Percentiles rank a stretch among this genome's conserved stretches.
These are phyloP conservation scores for Aristolochia contorta DNA, from an alignment of 164 flowering plant species.

Conservation along the genomic window DNA sequence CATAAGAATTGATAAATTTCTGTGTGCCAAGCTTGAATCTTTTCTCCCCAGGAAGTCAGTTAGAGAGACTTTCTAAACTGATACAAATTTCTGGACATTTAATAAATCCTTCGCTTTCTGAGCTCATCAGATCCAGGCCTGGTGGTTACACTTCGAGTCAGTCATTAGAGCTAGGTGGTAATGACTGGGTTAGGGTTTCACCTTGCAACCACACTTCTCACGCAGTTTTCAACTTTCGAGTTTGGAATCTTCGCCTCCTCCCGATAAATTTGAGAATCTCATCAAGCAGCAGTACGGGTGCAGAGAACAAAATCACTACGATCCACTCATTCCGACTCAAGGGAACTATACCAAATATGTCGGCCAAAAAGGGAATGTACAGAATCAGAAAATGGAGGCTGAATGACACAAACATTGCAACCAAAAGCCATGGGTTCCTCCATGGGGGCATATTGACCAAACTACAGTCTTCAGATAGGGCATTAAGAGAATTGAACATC, in stretches of 20 bases:
- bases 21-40: no score
- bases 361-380: constrained; percentile 68
- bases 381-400: constrained; percentile 73
- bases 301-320: constrained; percentile 56
- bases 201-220: constrained; percentile 6
- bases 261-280: constrained; percentile 60
- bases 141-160: no score
- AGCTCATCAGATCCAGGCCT: no score
- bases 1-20: no score
- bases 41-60: no score
- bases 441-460: constrained; percentile 82
- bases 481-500: constrained; percentile 90
- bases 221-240: constrained; percentile 35
- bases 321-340: constrained; percentile 61
- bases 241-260: constrained; percentile 28
- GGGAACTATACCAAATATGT: constrained; percentile 72
- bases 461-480: constrained; percentile 84
- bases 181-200: no score
- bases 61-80: no score
- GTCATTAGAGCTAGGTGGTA: no score
- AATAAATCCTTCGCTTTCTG: no score
- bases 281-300: constrained; percentile 76
- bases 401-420: constrained; percentile 78
- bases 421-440: constrained; percentile 85
- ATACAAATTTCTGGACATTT: no score